phyloP scores from a whole-genome alignment of 2,329 filamentous ascomycete species.

The Diaporthe helianthi region DNA sequence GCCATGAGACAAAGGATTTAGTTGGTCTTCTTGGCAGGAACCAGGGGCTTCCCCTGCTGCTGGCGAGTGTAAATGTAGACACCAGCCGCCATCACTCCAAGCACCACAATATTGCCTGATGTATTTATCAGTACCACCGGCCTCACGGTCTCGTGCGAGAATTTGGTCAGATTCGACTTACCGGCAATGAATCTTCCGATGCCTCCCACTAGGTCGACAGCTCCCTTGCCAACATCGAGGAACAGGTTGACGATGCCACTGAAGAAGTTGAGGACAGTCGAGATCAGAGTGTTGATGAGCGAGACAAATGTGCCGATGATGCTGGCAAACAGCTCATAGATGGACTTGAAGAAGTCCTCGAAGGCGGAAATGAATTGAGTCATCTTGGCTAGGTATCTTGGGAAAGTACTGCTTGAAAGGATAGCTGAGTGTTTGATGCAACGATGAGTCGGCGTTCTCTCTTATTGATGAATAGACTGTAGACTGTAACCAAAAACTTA shows the following conservation, averaged over 20 bases:
- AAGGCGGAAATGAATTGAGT: constrained; percentile 45
- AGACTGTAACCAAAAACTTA: neutral
- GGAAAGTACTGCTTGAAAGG: neutral
- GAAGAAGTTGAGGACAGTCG: constrained; percentile 46
- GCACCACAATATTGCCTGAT: constrained; percentile 47
- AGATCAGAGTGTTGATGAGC: constrained; percentile 45
- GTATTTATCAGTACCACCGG: neutral
- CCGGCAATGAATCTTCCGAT: constrained; percentile 49
- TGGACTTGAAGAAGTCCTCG: constrained; percentile 48
- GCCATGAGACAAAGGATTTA: neutral
- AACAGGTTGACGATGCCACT: constrained; percentile 46
- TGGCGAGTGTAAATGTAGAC: constrained; percentile 45
- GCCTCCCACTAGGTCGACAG: constrained; percentile 48
- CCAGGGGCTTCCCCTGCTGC: constrained; percentile 34
- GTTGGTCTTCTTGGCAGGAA: constrained; percentile 36
- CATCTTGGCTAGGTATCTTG: constrained; percentile 32
- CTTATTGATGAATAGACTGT: neutral
- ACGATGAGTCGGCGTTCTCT: neutral
- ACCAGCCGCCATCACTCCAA: constrained; percentile 44
- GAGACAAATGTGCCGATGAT: constrained; percentile 46
- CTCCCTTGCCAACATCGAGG: constrained; percentile 45
- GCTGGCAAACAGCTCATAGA: constrained; percentile 51
- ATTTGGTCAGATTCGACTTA: constrained; percentile 38
- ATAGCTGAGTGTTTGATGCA: neutral
- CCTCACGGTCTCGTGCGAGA: neutral